Conservation (phyloP, 1,139 yeast species). For the Saccharomyces uvarum region DNA sequence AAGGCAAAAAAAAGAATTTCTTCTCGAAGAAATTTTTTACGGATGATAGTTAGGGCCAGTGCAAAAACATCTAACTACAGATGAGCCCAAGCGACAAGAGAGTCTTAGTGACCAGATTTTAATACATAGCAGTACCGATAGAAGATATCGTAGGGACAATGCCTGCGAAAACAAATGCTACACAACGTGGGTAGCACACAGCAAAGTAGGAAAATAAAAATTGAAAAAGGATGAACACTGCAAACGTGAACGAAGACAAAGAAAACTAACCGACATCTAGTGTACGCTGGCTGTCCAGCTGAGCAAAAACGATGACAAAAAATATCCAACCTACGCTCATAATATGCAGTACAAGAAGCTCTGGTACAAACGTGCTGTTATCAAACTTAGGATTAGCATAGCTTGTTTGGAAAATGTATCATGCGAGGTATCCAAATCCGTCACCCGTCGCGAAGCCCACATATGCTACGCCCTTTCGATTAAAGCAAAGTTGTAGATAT, state of each 20-base stretch:
- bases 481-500: conserved; percentile 40
- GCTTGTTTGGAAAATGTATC: conserved; percentile 9
- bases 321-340: conserved; percentile 38
- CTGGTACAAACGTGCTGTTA: conserved; percentile 34
- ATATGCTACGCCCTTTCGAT: conserved; percentile 45
- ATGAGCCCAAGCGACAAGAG: conserved; percentile 48
- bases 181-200: conserved; percentile 35
- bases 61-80: conserved; percentile 36
- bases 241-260: conserved; percentile 34
- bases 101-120: conserved; percentile 37
- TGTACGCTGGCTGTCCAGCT: conserved; percentile 45
- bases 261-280: conserved; percentile 45
- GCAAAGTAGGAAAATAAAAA: conserved; percentile 28
- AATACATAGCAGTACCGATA: conserved; percentile 45
- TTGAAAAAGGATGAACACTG: conserved; percentile 39
- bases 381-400: conserved; percentile 20
- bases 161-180: conserved; percentile 55
- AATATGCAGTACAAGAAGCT: conserved; percentile 39
- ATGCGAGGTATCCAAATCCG: conserved; percentile 21
- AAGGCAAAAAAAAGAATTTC: no score
- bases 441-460: conserved; percentile 42
- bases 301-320: conserved; percentile 41
- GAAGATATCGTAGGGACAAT: conserved; percentile 47
- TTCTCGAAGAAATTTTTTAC: no score
- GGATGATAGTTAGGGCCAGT: no score